Evolutionary conservation across 2,329 filamentous ascomycete genomes (phyloP).

Genomic region (Neoascochyta sp.): DNA sequence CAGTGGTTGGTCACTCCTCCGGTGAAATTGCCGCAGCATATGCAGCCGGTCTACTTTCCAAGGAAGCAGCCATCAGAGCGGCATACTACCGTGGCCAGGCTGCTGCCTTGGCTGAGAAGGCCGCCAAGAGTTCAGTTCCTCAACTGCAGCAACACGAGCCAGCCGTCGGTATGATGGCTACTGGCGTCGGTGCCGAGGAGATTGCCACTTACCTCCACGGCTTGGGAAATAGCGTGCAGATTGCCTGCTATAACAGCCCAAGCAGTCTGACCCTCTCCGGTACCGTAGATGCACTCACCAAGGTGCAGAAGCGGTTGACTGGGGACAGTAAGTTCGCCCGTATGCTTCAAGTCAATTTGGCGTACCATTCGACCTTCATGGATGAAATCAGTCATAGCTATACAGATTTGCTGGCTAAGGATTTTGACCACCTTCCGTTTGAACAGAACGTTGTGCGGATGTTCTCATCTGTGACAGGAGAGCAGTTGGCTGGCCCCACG

Average conservation of each 20-base stretch:
- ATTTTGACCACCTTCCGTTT: not conserved
- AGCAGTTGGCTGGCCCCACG: not conserved
- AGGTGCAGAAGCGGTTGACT: constrained; percentile 3
- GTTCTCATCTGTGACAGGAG: constrained; percentile 1
- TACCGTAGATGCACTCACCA: constrained; percentile 35
- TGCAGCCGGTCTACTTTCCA: constrained; percentile 1
- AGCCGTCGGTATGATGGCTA: constrained; percentile 1
- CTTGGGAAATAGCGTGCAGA: not conserved
- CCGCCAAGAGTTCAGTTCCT: too few species aligned
- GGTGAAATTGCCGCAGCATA: constrained; percentile 21
- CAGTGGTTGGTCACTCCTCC: constrained; percentile 16
- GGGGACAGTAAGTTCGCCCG: constrained; percentile 9
- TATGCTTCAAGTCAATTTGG: constrained; percentile 11
- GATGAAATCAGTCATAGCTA: constrained; percentile 6
- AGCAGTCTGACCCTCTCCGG: constrained; percentile 12
- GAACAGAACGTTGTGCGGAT: not conserved
- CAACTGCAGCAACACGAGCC: not conserved
- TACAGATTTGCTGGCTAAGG: constrained; percentile 1
- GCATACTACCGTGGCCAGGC: constrained; percentile 13
- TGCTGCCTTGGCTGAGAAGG: not conserved
- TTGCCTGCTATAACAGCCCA: constrained; percentile 34
- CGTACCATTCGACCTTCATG: constrained; percentile 18
- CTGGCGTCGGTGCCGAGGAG: constrained; percentile 1
- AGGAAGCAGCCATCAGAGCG: constrained; percentile 3
- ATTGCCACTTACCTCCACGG: constrained; percentile 1